Evolutionary conservation across 305 asterid species (phyloP).

Genomic region (Rubia tinctorum): DNA sequence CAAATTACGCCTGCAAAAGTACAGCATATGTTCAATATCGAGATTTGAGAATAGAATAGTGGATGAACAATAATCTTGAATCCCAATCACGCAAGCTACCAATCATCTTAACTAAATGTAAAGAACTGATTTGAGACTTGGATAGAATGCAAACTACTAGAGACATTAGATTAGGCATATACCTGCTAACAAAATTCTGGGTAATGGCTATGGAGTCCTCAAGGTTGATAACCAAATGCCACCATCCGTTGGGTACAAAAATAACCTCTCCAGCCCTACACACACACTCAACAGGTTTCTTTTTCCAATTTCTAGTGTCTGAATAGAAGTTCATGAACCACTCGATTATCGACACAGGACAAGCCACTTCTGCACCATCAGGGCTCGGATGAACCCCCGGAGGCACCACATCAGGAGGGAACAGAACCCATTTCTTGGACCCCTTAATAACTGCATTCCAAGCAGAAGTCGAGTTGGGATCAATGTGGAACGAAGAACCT

Average conservation of each 20-base stretch:
- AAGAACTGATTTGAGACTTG: background rate
- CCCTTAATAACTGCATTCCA: conserved; percentile 97
- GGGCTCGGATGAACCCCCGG: conserved; percentile 97
- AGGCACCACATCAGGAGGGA: conserved; percentile 94
- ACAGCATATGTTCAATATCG: background rate
- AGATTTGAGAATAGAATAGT: too few relatives aligned
- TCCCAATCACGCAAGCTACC: background rate
- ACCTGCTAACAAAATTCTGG: conserved; percentile 96
- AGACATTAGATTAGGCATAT: conserved; percentile 15
- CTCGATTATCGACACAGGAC: conserved; percentile 91
- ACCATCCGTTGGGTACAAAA: conserved; percentile 98
- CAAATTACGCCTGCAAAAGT: conserved; percentile 74
- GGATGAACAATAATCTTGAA: background rate
- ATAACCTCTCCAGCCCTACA: conserved; percentile 93
- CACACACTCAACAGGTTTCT: conserved; percentile 78
- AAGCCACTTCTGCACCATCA: conserved; percentile 95
- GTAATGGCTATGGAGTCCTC: conserved; percentile 98
- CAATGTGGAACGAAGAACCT: conserved; percentile 96
- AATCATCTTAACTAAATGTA: background rate
- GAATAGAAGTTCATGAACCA: conserved; percentile 97
- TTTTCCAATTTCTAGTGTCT: conserved; percentile 62
- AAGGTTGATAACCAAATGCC: conserved; percentile 96
- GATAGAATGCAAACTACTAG: background rate
- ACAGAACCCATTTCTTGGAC: conserved; percentile 92
- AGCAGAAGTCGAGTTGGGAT: conserved; percentile 97